Base-by-base conservation (phyloP, 768 basidiomycete genomes). In the Trametes sanguinea region DNA sequence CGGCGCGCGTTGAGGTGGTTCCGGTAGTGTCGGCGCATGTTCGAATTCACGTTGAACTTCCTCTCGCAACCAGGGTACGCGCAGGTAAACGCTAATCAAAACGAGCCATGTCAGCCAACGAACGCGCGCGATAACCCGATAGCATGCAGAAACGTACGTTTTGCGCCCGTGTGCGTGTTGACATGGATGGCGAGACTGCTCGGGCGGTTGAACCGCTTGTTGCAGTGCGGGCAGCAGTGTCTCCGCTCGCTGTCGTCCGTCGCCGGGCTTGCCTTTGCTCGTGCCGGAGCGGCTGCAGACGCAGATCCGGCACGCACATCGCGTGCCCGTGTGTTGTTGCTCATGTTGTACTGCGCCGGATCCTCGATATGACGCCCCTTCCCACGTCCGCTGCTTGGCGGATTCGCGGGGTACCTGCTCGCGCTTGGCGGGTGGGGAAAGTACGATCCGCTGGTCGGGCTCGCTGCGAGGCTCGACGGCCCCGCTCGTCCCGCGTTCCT, bases 31-130 rank as follows among this genome's bases (percentile, higher is more conserved):
- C 90, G 79, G 35, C 90, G 82, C 90, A 92, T 92, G 72, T 92
- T 93, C 0, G 88, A 90, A 69, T 90, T 90, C 51, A 91, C 91
- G 64, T 89, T 92, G 75, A 92, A 92, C 61, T 86, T 83, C 33
- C 88, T 81, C 37, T 86, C 86, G 70, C 90, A 92, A 77, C 78
- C 87, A 2, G 89, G 88, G 61, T 51, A 57, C 17, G 47, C 52
- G 66, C 91, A 92, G 37, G 82, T 79, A 74, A 88, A 91, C 17
- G 89, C 91, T 89, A 27, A 27, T 22, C 22, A 22, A 17, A 10
- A 11, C 10, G 29, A 48, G 45, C 4, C n/a, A 29, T 17, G 45
- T 22, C 45, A 47, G n/a, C 45, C 6, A 9, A 10, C 45, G 22
- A 27, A 27, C n/a, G 45, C 45, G 45, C 35, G 6, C 35, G 35